These are phyloP conservation scores for Euphorbia tirucalli DNA, from an alignment of 345 rosid species.

Conservation along the genomic window DNA sequence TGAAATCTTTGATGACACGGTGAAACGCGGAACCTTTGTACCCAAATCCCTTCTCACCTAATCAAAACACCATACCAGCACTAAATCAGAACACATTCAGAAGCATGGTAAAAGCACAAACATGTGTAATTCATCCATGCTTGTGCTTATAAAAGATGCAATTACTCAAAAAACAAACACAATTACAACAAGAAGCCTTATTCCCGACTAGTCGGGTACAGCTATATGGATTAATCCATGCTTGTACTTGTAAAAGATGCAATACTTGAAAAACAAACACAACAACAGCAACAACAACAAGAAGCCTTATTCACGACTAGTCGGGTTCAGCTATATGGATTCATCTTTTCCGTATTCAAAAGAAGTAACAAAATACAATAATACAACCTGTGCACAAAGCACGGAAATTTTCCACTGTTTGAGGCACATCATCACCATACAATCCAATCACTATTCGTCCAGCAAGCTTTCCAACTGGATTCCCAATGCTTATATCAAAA, in stretches of 20 bases:
- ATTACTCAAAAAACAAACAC: not conserved
- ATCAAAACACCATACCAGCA: constrained; percentile 16
- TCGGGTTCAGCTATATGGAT: no score
- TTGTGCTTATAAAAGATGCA: not conserved
- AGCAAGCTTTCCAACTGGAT: constrained; percentile 80
- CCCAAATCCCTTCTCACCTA: constrained; percentile 98
- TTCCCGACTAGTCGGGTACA: not conserved
- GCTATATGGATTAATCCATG: not conserved
- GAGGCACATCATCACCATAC: constrained; percentile 93
- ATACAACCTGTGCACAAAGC: constrained; percentile 87
- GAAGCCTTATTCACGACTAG: no score
- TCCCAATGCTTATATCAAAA: constrained; percentile 90
- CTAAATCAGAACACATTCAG: not conserved
- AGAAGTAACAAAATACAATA: not conserved
- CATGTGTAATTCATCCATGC: not conserved
- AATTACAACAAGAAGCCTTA: not conserved
- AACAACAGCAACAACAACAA: no score
- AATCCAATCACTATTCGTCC: constrained; percentile 92
- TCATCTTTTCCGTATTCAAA: no score
- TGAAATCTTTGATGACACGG: constrained; percentile 93
- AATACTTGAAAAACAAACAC: not conserved
- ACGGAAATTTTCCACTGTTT: constrained; percentile 91
- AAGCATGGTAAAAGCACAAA: not conserved
- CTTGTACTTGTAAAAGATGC: not conserved
- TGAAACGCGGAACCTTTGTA: constrained; percentile 77